Percentiles rank a stretch among this genome's conserved stretches.
Conservation (phyloP, 1,284 basidiomycete species). For the Volvariella surrecta region DNA sequence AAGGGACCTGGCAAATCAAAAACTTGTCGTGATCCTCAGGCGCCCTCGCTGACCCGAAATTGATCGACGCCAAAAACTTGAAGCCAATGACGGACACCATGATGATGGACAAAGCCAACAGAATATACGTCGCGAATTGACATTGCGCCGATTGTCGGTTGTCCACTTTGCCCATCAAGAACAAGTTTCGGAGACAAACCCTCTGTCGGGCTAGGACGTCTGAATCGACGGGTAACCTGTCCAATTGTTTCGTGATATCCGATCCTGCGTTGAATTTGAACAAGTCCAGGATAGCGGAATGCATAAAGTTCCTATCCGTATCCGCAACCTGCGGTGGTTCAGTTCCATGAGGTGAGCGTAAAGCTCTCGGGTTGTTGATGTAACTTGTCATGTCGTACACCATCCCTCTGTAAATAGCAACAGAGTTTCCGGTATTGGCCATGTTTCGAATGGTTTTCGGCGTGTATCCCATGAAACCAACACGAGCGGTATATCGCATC, state of each 20-base stretch:
- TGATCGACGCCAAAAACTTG: constrained; percentile 95
- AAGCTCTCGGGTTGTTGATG: constrained; percentile 48
- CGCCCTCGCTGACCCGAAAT: constrained; percentile 75
- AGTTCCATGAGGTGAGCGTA: constrained; percentile 53
- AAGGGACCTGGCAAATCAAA: constrained; percentile 96
- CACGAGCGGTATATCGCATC: constrained; percentile 84
- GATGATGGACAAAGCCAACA: constrained; percentile 83
- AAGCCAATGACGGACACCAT: constrained; percentile 97
- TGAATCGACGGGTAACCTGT: constrained; percentile 56
- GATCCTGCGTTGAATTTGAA: constrained; percentile 79
- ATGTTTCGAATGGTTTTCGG: constrained; percentile 69
- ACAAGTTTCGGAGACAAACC: constrained; percentile 88
- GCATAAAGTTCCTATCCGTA: constrained; percentile 75
- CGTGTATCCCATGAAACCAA: constrained; percentile 88
- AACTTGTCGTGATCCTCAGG: constrained; percentile 99
- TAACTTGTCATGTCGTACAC: constrained; percentile 90
- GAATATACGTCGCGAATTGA: constrained; percentile 86
- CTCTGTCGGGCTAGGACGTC: constrained; percentile 74
- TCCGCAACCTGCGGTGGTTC: constrained; percentile 37
- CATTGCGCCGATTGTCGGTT: constrained; percentile 89
- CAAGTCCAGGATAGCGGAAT: constrained; percentile 62
- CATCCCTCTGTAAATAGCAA: constrained; percentile 78
- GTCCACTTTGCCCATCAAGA: constrained; percentile 88
- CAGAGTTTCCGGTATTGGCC: constrained; percentile 55
- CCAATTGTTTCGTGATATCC: constrained; percentile 79